A percentile compares a stretch with the other conserved stretches of the same genome.
phyloP scores from a whole-genome alignment of 78 protist species.

The Dictyostelium firmibasis region DNA sequence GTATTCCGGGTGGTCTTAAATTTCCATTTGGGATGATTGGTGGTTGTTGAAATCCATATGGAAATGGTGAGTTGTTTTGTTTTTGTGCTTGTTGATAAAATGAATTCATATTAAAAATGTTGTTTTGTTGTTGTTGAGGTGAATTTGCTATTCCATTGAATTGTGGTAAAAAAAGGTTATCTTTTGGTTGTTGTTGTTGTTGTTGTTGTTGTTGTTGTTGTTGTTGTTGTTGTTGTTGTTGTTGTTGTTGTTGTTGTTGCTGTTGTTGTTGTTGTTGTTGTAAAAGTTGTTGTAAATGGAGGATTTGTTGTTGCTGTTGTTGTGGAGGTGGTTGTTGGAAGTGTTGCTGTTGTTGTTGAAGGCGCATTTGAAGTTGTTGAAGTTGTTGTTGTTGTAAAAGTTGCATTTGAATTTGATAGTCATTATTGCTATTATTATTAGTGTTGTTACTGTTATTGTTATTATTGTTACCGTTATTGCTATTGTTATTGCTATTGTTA shows the following conservation, averaged over 20 bases:
- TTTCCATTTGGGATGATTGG: background rate
- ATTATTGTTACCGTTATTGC: background rate
- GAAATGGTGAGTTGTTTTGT: background rate
- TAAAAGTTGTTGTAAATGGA: background rate
- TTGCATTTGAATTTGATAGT: background rate
- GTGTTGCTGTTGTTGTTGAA: constrained; percentile 25
- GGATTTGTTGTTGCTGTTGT: constrained; percentile 2
- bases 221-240: background rate
- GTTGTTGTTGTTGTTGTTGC: background rate
- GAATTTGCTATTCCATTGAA: background rate
- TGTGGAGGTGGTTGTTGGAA: constrained; percentile 10
- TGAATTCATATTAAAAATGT: background rate
- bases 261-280: background rate
- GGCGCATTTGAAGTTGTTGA: constrained; percentile 10
- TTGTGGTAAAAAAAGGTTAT: background rate
- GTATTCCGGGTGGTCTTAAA: background rate
- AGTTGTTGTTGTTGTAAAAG: background rate
- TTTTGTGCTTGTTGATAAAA: background rate
- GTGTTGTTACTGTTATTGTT: background rate
- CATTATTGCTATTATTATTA: background rate
- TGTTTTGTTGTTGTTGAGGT: background rate
- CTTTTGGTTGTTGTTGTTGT: constrained; percentile 2
- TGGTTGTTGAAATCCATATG: constrained; percentile 8
- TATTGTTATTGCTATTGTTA: background rate
- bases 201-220: background rate